Base-by-base conservation (phyloP, 164 flowering plant species). In the Hamamelis virginiana region DNA sequence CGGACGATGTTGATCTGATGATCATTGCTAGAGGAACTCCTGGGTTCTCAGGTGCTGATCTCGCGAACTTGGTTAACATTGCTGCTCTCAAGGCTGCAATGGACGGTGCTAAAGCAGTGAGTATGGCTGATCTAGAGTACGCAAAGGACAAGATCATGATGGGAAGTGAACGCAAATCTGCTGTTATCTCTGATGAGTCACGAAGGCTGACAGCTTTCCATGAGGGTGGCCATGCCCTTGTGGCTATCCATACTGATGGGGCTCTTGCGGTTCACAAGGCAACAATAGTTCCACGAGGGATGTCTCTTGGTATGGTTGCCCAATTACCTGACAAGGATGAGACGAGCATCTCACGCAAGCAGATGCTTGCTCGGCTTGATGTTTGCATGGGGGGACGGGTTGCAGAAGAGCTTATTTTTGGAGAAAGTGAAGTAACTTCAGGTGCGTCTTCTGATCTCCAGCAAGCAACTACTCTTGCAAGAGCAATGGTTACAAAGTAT, bases 11-110 rank as follows among this genome's bases (percentile, higher is more conserved):
- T 38, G 99, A 96, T 80, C 76, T 93, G 67, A 88, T 74, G 89
- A 86, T 96, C 61, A 90, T 96, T 57, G 99, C 99, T n/a, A 78
- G 99, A 78, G 99, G 99, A 41, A 93, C 99, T 28, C 94, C 91
- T 21, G 95, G 91, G 10, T 89, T 88, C 72, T 89, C 94, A 15
- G 95, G 92, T 64, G 96, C 98, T 52, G 99, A 96, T 75, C 90
- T 96, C 52, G 99, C 99, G 45, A 96, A 96, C 59, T 73, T 96
- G 76, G 88, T 93, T 26, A 96, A 96, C 69, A 74, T 88, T 57
- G 98, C 98, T 59, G 99, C 99, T 68, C 83, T 92, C 13, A 90
- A 90, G 76, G 97, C 97, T 68, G 96, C 97, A 4, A 92, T 90
- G 94, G 97, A 90, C 59, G 97, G 96, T 60, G 89, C 97, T 61